Conservation (phyloP, 768 basidiomycete species). For the Hericium erinaceus region DNA sequence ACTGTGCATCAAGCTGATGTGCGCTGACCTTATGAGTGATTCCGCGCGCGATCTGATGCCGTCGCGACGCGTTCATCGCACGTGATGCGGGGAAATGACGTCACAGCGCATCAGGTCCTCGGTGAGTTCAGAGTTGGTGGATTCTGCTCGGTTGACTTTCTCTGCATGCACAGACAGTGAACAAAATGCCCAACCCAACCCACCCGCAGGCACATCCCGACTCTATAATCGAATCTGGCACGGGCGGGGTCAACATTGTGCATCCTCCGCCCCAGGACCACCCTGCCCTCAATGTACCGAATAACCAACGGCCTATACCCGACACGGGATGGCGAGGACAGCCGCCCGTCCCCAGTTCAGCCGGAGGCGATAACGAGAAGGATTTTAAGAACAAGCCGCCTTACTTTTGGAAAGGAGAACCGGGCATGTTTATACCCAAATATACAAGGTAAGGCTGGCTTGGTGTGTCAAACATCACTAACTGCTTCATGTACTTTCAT, state of each 20-base stretch:
- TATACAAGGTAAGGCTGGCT: conserved; percentile 14
- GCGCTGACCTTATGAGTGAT: conserved; percentile 1
- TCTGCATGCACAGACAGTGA: too few species aligned
- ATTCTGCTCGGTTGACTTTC: too few species aligned
- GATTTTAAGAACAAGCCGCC: conserved; percentile 24
- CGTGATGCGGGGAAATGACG: neutral
- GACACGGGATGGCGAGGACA: conserved; percentile 20
- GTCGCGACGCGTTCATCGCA: neutral
- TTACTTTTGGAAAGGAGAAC: conserved; percentile 19
- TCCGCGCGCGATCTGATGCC: neutral
- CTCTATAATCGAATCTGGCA: too few species aligned
- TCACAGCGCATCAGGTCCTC: neutral
- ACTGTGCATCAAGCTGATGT: neutral
- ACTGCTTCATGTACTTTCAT: too few species aligned
- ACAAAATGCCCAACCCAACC: too few species aligned
- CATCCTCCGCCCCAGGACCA: too few species aligned
- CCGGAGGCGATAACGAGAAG: conserved; percentile 18
- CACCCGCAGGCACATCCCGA: too few species aligned
- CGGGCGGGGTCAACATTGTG: too few species aligned
- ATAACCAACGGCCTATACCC: conserved; percentile 9
- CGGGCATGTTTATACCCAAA: conserved; percentile 16
- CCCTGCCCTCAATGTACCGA: too few species aligned
- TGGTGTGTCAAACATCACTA: neutral
- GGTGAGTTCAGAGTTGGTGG: too few species aligned
- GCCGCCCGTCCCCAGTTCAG: conserved; percentile 15